Evolutionary conservation across 73 alveolate species (phyloP).

Genomic region (Tetrahymena thermophila): DNA sequence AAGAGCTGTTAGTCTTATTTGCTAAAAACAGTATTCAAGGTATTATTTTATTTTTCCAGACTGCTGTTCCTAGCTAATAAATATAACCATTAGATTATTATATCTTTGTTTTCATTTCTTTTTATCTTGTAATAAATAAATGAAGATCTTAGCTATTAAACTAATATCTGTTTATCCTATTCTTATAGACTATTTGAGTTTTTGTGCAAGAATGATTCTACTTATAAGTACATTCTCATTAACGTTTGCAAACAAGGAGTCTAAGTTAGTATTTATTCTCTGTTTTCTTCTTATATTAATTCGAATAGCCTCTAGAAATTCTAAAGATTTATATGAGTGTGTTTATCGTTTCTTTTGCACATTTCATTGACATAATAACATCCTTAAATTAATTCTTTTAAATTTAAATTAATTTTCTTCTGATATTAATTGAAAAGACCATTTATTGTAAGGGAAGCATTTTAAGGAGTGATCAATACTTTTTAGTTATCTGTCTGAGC

Average conservation of each 20-base stretch:
- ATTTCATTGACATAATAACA: background rate
- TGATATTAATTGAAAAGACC: background rate
- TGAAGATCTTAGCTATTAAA: background rate
- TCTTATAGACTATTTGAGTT: background rate
- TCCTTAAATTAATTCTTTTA: background rate
- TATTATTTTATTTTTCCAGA: background rate
- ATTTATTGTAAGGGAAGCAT: background rate
- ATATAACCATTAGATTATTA: background rate
- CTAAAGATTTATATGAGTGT: background rate
- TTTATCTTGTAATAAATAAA: background rate
- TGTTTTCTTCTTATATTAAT: too few species aligned
- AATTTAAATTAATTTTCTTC: background rate
- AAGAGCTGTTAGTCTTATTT: background rate
- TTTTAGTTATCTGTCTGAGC: background rate
- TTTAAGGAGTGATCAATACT: background rate
- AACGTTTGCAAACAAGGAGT: background rate
- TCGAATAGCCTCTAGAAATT: background rate
- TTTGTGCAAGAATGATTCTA: background rate
- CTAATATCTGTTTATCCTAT: background rate
- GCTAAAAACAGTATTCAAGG: background rate
- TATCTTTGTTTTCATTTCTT: background rate
- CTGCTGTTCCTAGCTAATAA: background rate
- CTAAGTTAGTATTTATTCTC: background rate
- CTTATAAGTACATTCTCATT: background rate
- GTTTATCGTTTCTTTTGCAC: background rate